Evolutionary conservation across 768 basidiomycete species (phyloP), one percentile per base, ranked within the genome.

Genomic region (Russula foetens): DNA sequence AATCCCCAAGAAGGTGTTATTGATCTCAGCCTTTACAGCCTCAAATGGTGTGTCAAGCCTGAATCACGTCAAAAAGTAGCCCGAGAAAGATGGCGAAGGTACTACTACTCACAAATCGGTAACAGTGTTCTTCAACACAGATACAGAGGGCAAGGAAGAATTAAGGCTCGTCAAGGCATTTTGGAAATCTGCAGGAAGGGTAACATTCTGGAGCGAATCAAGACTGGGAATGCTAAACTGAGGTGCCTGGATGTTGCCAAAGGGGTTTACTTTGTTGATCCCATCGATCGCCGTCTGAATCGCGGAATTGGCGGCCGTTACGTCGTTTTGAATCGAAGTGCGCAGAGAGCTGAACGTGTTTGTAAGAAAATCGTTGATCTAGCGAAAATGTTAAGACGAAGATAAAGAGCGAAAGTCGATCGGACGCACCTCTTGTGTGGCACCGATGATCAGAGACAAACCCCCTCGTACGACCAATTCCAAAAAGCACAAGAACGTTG

Each of bases 401-500:
- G 43, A 15, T 8, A n/a, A 38, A 35, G 53, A 49, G 8, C 11
- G 49, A 43, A 53, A 54, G 5, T 19, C 23, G 31, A 69, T 21
- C 23, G 24, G 14, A 72, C 84, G 62, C 65, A 94, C 95, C 76
- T 88, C 88, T 64, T 92, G 77, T 0, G 93, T 90, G 7, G 92
- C 92, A 50, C 76, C 79, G 52, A 97, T 91, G 48, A 97, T 75
- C 56, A 98, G 75, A 26, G 83, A 79, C 53, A 99, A 76, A 7
- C 81, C 86, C 19, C 93, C 93, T 29, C 85, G 80, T 11, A 99
- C 84, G 24, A 90, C 84, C 46, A 98, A 79, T 72, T 98, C 93
- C 64, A 97, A 75, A 66, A 97, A 93, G 72, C 96, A 99, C 54
- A 99, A 79, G 68, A 96, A 86, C 3, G 95, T 90, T 3, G 93